Evolutionary conservation across 371 early-diverging fungal species (phyloP).

Genomic region (Circinella minor): DNA sequence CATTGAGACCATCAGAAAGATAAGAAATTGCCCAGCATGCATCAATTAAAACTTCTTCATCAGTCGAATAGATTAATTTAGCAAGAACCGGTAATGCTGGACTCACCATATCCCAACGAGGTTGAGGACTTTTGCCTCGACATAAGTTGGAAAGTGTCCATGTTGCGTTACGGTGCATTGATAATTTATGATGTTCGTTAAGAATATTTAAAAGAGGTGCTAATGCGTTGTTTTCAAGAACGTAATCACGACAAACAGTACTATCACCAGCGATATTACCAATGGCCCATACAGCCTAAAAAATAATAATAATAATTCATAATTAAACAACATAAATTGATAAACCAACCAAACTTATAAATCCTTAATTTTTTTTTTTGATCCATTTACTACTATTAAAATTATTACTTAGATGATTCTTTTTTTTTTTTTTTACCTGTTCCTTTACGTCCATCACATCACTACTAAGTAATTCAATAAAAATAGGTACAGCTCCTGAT

Average conservation of each 20-base stretch:
- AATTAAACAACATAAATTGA: too few species aligned
- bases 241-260: slow-evolving; percentile 93
- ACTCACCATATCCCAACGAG: slow-evolving; percentile 83
- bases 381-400: not conserved
- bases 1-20: slow-evolving; percentile 94
- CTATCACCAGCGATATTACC: slow-evolving; percentile 99
- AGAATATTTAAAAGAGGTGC: slow-evolving; percentile 85
- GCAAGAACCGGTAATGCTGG: slow-evolving; percentile 89
- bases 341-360: not conserved
- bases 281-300: slow-evolving; percentile 98
- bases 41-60: slow-evolving; percentile 96
- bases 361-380: too few species aligned
- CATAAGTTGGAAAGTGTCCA: slow-evolving; percentile 99
- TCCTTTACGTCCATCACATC: slow-evolving; percentile 92
- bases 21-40: slow-evolving; percentile 99
- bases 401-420: not conserved
- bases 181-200: slow-evolving; percentile 83
- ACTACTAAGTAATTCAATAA: slow-evolving; percentile 90
- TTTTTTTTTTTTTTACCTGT: slow-evolving; percentile 83
- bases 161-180: slow-evolving; percentile 97
- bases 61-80: slow-evolving; percentile 85
- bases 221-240: slow-evolving; percentile 86
- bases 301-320: too few species aligned
- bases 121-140: slow-evolving; percentile 98
- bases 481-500: slow-evolving; percentile 89